Conservation (phyloP, 192 early-diverging fungal genomes). For the Geranomyces variabilis region DNA sequence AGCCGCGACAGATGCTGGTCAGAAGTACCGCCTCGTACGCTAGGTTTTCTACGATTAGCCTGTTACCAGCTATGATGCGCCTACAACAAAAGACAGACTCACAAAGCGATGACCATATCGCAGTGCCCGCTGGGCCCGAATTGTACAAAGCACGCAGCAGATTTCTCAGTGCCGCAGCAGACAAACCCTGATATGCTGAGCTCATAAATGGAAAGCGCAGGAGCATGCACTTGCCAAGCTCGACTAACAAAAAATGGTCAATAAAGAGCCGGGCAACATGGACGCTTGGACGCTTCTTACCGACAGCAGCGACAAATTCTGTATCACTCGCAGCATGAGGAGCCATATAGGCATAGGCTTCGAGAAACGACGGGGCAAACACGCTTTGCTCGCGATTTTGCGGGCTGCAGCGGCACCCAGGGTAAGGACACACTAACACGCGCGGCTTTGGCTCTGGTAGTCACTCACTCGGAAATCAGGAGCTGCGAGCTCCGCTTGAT, state of each 20-base stretch:
- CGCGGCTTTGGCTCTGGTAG: neutral
- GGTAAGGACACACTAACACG: no score
- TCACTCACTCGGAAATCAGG: conserved; percentile 55
- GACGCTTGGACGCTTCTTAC: conserved; percentile 22
- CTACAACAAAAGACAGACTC: conserved; percentile 22
- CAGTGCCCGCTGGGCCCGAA: conserved; percentile 32
- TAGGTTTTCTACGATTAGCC: conserved; percentile 7
- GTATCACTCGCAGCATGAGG: conserved; percentile 48
- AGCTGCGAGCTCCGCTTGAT: conserved; percentile 55
- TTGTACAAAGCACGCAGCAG: conserved; percentile 56
- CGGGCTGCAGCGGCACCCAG: neutral
- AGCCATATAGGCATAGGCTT: conserved; percentile 63
- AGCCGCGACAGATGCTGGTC: conserved; percentile 43
- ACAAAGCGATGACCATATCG: conserved; percentile 36
- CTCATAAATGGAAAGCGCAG: conserved; percentile 55
- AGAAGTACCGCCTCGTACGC: conserved; percentile 58
- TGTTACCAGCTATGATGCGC: no score
- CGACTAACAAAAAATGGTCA: conserved; percentile 33
- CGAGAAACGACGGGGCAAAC: conserved; percentile 59
- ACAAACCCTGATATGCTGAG: conserved; percentile 45
- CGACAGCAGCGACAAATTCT: conserved; percentile 51
- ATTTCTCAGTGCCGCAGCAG: conserved; percentile 52
- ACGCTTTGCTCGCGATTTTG: conserved; percentile 32
- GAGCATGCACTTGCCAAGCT: conserved; percentile 47
- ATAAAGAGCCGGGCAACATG: neutral